Conservation (phyloP, 2,329 filamentous ascomycete genomes). For the Venturia nashicola region DNA sequence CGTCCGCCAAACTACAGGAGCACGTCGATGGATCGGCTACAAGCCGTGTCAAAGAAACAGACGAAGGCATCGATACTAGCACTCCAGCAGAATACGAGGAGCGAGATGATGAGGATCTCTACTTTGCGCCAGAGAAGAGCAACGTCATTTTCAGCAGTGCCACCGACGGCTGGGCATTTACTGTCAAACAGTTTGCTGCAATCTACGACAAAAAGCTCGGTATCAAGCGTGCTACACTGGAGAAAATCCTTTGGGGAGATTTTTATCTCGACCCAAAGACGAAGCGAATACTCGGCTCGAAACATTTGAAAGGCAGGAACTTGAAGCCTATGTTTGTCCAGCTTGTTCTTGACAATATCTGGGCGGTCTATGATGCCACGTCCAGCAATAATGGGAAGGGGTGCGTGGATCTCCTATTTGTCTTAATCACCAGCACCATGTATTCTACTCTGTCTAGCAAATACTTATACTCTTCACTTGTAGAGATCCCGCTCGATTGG, state of each 20-base stretch:
- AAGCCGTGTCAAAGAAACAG: not conserved
- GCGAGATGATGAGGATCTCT: conserved; percentile 88
- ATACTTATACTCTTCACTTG: conserved; percentile 26
- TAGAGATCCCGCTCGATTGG: conserved; percentile 65
- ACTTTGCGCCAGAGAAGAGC: conserved; percentile 95
- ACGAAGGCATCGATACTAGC: conserved; percentile 22
- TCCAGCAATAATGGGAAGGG: conserved; percentile 74
- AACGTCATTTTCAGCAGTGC: conserved; percentile 99
- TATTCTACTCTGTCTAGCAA: conserved; percentile 18
- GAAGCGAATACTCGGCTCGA: conserved; percentile 79
- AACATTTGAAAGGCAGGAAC: conserved; percentile 82
- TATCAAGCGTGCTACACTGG: conserved; percentile 75
- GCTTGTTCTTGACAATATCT: conserved; percentile 86
- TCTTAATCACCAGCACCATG: conserved; percentile 10
- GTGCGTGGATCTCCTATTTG: conserved; percentile 37
- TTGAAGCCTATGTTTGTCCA: conserved; percentile 98
- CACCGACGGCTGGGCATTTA: conserved; percentile 98
- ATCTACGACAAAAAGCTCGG: conserved; percentile 96
- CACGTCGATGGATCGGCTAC: conserved; percentile 37
- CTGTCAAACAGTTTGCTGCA: conserved; percentile 81
- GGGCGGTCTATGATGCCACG: conserved; percentile 90
- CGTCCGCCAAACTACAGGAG: conserved; percentile 50
- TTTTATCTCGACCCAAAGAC: conserved; percentile 96
- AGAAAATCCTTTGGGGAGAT: conserved; percentile 94
- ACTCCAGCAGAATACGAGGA: conserved; percentile 62